Conservation (phyloP, 164 flowering plant species). For the Magnolia kwangsiensis region DNA sequence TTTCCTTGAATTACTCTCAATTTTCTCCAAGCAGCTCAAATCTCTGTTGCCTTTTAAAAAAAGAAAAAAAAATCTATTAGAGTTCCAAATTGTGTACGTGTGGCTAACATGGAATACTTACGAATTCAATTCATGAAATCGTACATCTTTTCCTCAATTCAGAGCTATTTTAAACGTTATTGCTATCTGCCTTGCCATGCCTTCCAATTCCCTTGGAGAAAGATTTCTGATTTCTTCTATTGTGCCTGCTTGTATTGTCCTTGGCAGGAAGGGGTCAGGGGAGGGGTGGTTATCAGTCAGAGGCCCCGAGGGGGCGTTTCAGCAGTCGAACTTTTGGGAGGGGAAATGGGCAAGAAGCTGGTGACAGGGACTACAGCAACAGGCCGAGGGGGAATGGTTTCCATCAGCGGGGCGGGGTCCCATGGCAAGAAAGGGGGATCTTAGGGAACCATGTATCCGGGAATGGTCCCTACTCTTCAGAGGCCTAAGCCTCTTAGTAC, state of each 20-base stretch:
- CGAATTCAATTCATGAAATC: too few relatives aligned
- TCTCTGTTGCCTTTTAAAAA: too few relatives aligned
- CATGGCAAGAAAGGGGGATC: slow-evolving; percentile 29
- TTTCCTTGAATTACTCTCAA: neutral
- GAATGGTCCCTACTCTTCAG: slow-evolving; percentile 34
- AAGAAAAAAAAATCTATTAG: too few relatives aligned
- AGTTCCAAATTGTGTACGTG: too few relatives aligned
- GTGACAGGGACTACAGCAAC: slow-evolving; percentile 43
- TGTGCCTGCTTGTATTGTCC: neutral
- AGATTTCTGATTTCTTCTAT: too few relatives aligned
- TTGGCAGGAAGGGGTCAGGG: slow-evolving; percentile 69
- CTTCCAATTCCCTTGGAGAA: too few relatives aligned
- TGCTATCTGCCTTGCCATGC: too few relatives aligned
- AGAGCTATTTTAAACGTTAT: too few relatives aligned
- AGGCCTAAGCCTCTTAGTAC: slow-evolving; percentile 6
- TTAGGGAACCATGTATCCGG: slow-evolving; percentile 35
- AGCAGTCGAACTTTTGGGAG: slow-evolving; percentile 44
- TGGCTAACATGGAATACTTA: too few relatives aligned
- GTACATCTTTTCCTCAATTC: too few relatives aligned
- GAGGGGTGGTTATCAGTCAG: slow-evolving; percentile 54
- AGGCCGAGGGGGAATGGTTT: slow-evolving; percentile 66
- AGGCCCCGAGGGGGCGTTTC: slow-evolving; percentile 50
- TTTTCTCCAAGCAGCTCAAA: neutral
- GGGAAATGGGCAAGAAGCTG: slow-evolving; percentile 46
- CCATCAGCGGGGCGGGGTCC: slow-evolving; percentile 23